These are phyloP conservation scores for Komagataella kurtzmanii DNA, from an alignment of 805 yeast genomes.

Conservation along the genomic window DNA sequence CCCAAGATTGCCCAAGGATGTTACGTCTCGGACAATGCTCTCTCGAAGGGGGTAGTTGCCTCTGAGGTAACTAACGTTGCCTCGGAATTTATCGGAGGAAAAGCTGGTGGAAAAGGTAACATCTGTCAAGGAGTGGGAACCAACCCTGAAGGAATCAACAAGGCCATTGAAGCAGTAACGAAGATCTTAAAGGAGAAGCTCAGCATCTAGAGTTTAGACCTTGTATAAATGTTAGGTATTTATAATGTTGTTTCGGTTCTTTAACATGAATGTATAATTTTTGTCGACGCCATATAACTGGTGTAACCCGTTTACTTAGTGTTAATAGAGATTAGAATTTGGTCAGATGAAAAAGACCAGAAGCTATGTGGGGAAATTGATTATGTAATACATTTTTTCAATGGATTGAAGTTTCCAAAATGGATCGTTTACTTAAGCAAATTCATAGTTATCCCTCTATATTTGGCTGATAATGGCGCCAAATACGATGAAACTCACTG, in stretches of 20 bases:
- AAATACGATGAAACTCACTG: conserved; percentile 1
- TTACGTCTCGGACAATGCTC: conserved; percentile 62
- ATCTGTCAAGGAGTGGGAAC: conserved; percentile 96
- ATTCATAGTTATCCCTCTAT: background rate
- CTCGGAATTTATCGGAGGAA: conserved; percentile 75
- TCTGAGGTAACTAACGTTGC: conserved; percentile 64
- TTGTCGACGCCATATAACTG: background rate
- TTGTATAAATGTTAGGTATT: background rate
- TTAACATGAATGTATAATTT: too few relatives aligned
- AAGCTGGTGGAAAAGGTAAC: conserved; percentile 97
- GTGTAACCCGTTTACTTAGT: too few relatives aligned
- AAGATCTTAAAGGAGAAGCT: conserved; percentile 49
- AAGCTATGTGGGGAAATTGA: background rate
- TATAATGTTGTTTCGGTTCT: background rate
- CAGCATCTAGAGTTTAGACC: conserved; percentile 3
- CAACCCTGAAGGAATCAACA: conserved; percentile 50
- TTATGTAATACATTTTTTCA: background rate
- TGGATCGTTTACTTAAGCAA: too few relatives aligned
- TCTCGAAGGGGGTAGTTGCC: conserved; percentile 60
- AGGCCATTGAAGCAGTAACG: conserved; percentile 63
- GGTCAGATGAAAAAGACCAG: too few relatives aligned
- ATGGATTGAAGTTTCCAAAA: background rate
- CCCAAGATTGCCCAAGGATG: conserved; percentile 93
- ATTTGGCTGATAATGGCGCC: background rate
- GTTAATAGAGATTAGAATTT: too few relatives aligned